phyloP scores from a whole-genome alignment of 2,329 filamentous ascomycete genomes.

The Cryphonectria nitschkei region DNA sequence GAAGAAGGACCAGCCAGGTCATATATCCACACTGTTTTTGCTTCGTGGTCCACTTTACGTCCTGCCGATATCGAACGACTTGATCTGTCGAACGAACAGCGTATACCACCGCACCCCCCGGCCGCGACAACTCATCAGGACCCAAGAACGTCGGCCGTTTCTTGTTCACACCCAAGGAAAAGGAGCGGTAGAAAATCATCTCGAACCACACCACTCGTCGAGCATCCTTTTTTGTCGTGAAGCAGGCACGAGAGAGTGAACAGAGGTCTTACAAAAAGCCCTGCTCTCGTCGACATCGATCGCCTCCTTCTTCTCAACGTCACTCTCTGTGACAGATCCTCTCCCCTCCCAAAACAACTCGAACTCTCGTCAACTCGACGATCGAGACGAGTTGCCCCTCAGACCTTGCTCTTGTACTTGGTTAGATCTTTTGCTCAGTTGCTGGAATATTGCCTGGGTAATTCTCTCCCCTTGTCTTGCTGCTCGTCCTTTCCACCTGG shows the following conservation, averaged over 20 bases:
- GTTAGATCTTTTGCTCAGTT: conserved; percentile 31
- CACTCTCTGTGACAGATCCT: neutral
- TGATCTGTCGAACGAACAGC: neutral
- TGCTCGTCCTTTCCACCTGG: conserved; percentile 26
- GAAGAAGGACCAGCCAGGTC: neutral
- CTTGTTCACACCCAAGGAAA: neutral
- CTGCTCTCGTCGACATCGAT: too few relatives aligned
- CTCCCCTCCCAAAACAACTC: neutral
- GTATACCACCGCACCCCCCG: neutral
- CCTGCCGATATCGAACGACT: conserved; percentile 8
- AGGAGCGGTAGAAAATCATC: neutral
- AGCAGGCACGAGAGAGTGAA: neutral
- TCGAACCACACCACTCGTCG: neutral
- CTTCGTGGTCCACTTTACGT: neutral
- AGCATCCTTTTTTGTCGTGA: neutral
- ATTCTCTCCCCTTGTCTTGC: conserved; percentile 25
- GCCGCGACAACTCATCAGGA: conserved; percentile 6
- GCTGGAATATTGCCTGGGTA: conserved; percentile 40
- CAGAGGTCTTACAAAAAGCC: neutral
- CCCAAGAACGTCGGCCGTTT: neutral
- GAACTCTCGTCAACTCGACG: conserved; percentile 27
- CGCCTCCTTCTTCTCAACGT: neutral
- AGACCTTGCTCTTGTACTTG: neutral
- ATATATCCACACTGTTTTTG: conserved; percentile 2
- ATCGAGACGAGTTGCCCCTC: conserved; percentile 24